phyloP scores from a whole-genome alignment of 2,329 filamentous ascomycete species.

The Colletotrichum aenigma region DNA sequence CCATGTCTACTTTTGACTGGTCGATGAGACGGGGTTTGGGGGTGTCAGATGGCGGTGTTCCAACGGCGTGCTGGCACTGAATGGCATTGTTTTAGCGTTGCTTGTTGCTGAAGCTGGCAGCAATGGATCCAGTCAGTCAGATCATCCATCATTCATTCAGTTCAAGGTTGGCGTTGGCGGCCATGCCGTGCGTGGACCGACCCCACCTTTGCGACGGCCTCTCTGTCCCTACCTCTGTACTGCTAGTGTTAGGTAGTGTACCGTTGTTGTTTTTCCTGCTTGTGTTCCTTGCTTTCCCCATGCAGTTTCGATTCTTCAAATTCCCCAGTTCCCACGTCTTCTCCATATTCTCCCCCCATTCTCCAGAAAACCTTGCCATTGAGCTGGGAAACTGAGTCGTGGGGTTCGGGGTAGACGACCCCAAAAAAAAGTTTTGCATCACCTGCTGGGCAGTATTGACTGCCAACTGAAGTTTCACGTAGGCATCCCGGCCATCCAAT shows the following conservation, averaged over 20 bases:
- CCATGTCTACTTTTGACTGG: background rate
- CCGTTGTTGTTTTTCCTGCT: background rate
- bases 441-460: background rate
- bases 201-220: background rate
- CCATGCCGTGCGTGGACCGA: background rate
- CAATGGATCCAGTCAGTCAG: background rate
- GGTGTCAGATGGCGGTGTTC: background rate
- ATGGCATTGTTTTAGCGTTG: background rate
- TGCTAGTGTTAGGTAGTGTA: too few relatives aligned
- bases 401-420: background rate
- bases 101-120: background rate
- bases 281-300: background rate
- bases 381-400: background rate
- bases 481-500: background rate
- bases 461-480: background rate
- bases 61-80: background rate
- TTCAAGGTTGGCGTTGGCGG: background rate
- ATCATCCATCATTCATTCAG: background rate
- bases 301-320: background rate
- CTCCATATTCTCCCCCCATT: slow-evolving; percentile 1
- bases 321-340: background rate
- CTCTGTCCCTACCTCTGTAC: too few relatives aligned
- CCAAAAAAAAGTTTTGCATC: background rate
- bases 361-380: slow-evolving; percentile 14
- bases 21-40: background rate